Evolutionary conservation across 2,329 filamentous ascomycete genomes (phyloP).

Genomic region (Calonectria hawksworthii): DNA sequence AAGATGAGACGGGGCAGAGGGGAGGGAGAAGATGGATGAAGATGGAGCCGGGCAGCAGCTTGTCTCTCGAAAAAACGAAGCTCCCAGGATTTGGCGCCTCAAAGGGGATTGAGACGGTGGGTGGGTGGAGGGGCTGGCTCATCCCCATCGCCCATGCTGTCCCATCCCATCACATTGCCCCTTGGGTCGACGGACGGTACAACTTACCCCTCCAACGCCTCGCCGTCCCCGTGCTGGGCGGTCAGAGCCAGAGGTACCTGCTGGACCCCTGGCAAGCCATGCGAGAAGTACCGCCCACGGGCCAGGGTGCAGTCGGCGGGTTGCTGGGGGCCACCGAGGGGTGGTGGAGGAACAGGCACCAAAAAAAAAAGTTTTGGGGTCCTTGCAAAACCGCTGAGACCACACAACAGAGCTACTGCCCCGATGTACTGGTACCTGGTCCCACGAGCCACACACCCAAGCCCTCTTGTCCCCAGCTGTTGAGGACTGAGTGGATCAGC

Average conservation of each 20-base stretch:
- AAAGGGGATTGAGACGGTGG: constrained; percentile 46
- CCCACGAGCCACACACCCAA: constrained; percentile 14
- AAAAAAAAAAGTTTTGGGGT: constrained; percentile 26
- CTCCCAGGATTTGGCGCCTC: constrained; percentile 43
- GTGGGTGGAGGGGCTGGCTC: constrained; percentile 34
- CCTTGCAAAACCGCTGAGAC: constrained; percentile 42
- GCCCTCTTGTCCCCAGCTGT: constrained; percentile 39
- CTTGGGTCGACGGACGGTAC: constrained; percentile 9
- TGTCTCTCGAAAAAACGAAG: constrained; percentile 49
- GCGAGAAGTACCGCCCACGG: constrained; percentile 10
- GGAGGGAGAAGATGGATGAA: constrained; percentile 30
- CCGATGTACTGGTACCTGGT: constrained; percentile 40
- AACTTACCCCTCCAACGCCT: constrained; percentile 8
- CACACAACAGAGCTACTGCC: constrained; percentile 16
- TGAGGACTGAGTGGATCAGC: constrained; percentile 45
- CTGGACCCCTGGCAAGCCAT: constrained; percentile 12
- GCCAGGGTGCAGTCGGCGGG: background rate
- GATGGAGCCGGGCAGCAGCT: constrained; percentile 40
- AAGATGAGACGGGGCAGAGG: constrained; percentile 38
- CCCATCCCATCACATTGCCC: constrained; percentile 17
- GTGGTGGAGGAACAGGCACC: constrained; percentile 19
- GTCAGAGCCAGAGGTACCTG: constrained; percentile 24
- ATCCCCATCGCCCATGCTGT: constrained; percentile 18
- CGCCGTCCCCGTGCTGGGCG: constrained; percentile 15
- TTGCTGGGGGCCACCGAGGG: constrained; percentile 14